These are phyloP conservation scores for Acer negundo DNA, from an alignment of 345 rosid genomes.

Conservation along the genomic window DNA sequence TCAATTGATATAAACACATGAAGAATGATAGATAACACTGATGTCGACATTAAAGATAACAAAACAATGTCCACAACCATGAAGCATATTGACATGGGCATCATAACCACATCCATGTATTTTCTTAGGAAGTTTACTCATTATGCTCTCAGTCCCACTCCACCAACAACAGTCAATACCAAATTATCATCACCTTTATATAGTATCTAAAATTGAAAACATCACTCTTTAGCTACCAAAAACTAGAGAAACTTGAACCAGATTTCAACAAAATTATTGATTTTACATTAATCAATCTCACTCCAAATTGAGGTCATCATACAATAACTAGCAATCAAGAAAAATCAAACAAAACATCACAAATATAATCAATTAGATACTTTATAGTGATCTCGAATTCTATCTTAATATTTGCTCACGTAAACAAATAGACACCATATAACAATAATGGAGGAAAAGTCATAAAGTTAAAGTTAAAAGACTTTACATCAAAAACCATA, in stretches of 20 bases:
- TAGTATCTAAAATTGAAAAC: not conserved
- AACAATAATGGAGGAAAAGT: no score
- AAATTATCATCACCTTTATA: not conserved
- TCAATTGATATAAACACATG: no score
- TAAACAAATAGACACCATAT: no score
- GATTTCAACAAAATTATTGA: not conserved
- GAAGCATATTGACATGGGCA: slow-evolving; percentile 83
- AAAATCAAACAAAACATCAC: not conserved
- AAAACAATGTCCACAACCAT: slow-evolving; percentile 29
- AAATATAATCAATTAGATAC: not conserved
- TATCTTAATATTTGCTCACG: no score
- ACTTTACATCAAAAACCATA: no score
- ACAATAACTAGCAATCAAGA: not conserved
- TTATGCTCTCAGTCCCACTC: slow-evolving; percentile 70
- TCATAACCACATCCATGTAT: slow-evolving; percentile 96
- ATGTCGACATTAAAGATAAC: no score
- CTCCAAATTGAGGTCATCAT: not conserved
- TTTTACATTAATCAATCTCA: not conserved
- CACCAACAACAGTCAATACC: slow-evolving; percentile 43
- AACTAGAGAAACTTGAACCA: not conserved
- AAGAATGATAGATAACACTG: no score
- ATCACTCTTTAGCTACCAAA: not conserved
- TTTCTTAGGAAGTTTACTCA: slow-evolving; percentile 70
- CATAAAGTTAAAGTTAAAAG: no score
- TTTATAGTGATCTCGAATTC: no score